Conservation (phyloP, 2,329 filamentous ascomycete genomes). For the Macroventuria anomochaeta region DNA sequence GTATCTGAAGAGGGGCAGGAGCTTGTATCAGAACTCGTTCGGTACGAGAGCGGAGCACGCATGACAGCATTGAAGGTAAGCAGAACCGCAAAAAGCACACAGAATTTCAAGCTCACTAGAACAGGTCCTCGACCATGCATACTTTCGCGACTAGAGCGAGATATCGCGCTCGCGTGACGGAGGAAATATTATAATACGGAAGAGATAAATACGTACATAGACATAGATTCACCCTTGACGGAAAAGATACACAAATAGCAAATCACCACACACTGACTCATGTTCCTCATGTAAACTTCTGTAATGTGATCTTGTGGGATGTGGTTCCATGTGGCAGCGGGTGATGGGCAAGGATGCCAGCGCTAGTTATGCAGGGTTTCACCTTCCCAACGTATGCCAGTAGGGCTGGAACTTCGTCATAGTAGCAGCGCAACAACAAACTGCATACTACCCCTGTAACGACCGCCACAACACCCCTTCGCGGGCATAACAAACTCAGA, state of each 20-base stretch:
- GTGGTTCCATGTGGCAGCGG: constrained; percentile 13
- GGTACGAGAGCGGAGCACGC: constrained; percentile 73
- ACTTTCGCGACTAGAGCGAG: constrained; percentile 32
- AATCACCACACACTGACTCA: not conserved
- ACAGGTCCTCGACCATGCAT: constrained; percentile 40
- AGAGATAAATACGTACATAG: constrained; percentile 3
- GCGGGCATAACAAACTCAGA: constrained; percentile 14
- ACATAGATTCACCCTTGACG: not conserved
- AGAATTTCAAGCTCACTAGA: constrained; percentile 8
- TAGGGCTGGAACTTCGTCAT: constrained; percentile 14
- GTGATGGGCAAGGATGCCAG: constrained; percentile 9
- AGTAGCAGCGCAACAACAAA: constrained; percentile 31
- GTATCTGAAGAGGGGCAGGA: constrained; percentile 66
- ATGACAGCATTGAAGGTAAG: constrained; percentile 69
- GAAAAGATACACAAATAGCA: not conserved
- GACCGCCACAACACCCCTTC: constrained; percentile 12
- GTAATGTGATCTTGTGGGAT: not conserved
- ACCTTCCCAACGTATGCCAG: constrained; percentile 6
- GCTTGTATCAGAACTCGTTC: constrained; percentile 71
- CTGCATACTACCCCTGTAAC: constrained; percentile 25
- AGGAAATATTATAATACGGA: not conserved
- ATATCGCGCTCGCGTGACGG: no score
- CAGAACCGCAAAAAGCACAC: no score
- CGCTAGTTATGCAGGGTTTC: constrained; percentile 19
- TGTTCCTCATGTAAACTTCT: not conserved